Base-by-base conservation (phyloP, 2,329 filamentous ascomycete genomes). In the Pseudogymnoascus sp. region DNA sequence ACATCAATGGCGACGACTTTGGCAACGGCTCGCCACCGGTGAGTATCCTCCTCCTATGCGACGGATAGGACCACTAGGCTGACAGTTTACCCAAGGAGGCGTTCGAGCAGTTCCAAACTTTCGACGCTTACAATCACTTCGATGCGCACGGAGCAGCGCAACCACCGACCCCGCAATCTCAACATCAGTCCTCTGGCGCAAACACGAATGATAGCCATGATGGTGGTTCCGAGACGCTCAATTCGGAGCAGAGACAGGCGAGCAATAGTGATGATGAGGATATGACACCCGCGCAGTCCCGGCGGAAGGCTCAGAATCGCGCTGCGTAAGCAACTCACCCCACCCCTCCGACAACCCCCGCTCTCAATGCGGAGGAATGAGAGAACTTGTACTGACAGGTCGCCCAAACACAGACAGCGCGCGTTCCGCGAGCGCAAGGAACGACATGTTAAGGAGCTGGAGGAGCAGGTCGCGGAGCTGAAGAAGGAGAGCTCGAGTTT, bases 401-500 rank as follows among this genome's bases (percentile, higher is more conserved):
- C 46, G 42, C 1, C 7, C 1, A 2, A 16, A 3, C 1, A 44
- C 63, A 97, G 93, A 59, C 95, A 97, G 82, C 89, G 93, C 70
- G 93, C 95, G 34, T 97, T 97, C 75, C 91, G 93, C 65, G 93
- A 97, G 76, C 89, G 93, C 69, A 97, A 97, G 76, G 93, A 97
- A 75, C 89, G 88, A 64, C 93, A 96, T 72, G 92, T 97, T 66
- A 93, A 93, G 74, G 92, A 97, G 66, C 87, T 97, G 23, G 93
- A 97, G 76, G 84, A 86, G 64, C 95, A 96, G 74, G 86, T 97
- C 28, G 88, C 85, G 60, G 82, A 80, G 59, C 85, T 97, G 34
- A 89, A 96, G 73, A 85, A 87, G 65, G 86, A 87, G 60, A 89
- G 90, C 61, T 84, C 87, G 63, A 82, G 84, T 36, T 83, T 95